Base-by-base conservation (phyloP, 805 yeast species). In the Lachancea sp. region DNA sequence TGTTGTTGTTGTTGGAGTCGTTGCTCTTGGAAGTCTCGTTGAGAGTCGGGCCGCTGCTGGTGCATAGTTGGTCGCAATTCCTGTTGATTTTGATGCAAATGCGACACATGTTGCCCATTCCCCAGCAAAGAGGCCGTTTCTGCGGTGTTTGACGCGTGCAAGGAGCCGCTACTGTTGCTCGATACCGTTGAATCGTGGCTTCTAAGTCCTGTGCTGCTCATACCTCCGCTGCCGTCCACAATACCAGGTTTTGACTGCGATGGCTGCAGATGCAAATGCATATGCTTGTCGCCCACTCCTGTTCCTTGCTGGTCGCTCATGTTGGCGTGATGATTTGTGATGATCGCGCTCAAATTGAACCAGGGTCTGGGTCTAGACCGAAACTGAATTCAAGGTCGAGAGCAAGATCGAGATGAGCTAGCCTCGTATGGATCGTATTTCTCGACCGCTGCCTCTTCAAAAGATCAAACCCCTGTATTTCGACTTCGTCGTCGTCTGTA, bases 101-200 rank as follows among this genome's bases (percentile, higher is more conserved):
- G 39, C 9, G 45, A 10, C 8, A 16, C 35, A 25, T 35, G 39
- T 3, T 35, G 18, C 8, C 26, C 35, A 13, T 36, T 34, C 3
- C 38, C 40, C 26, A 27, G 45, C 13, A 36, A 35, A 13, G 39
- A 39, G n/a, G 27, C 45, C 4, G 45, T 16, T 12, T 35, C 45
- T 7, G 39, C 34, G 12, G 35, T 8, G 3, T 29, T 17, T 15
- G 45, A 39, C 15, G 30, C 11, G 20, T 18, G 41, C 41, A 36
- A 38, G 13, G 37, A n/a, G 36, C 32, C 25, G 17, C 36, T 31
- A 12, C 37, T 25, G 31, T n/a, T 25, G 15, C 35, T 39, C 25
- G 36, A 39, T n/a, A 19, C 25, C 5, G 26, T 13, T 27, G 29
- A 13, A 36, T 30, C 31, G 22, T 32, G 20, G 43, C 27, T 33